Evolutionary conservation across 1,139 yeast species (phyloP).

Genomic region (Pneumocystis wakefieldiae): DNA sequence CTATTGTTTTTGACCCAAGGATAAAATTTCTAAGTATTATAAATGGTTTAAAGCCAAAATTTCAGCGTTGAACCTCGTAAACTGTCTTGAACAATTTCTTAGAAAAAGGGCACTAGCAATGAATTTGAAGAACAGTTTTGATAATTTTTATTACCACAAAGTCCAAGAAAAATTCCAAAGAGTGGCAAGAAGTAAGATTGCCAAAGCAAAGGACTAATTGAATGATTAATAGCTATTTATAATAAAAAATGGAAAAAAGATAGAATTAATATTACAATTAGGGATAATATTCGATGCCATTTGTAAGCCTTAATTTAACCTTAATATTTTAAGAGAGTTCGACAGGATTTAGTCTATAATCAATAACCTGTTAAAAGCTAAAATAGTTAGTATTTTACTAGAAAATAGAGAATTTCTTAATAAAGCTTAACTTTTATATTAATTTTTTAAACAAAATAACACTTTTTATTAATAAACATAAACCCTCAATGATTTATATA

Average conservation of each 20-base stretch:
- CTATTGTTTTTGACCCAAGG: constrained; percentile 16
- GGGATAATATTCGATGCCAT: too few species aligned
- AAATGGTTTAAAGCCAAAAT: constrained; percentile 34
- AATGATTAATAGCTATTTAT: neutral
- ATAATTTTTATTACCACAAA: neutral
- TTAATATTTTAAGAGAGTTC: too few species aligned
- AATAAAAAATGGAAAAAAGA: neutral
- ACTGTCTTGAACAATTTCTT: constrained; percentile 48
- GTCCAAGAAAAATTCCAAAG: neutral
- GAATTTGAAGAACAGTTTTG: neutral
- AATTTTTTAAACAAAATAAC: too few species aligned
- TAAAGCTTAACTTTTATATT: too few species aligned
- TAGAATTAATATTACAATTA: too few species aligned
- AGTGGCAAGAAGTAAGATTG: neutral
- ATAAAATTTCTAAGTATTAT: constrained; percentile 30
- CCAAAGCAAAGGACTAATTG: neutral
- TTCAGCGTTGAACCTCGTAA: constrained; percentile 33
- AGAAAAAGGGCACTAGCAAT: constrained; percentile 50
- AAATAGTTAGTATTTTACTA: too few species aligned
- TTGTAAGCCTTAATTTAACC: too few species aligned
- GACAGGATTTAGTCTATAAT: too few species aligned
- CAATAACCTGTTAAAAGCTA: too few species aligned
- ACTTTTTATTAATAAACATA: too few species aligned
- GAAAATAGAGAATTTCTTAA: too few species aligned
- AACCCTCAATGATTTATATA: too few species aligned